These are phyloP conservation scores for Hypoxylon rickii DNA, from an alignment of 495 filamentous ascomycete genomes.

Conservation along the genomic window DNA sequence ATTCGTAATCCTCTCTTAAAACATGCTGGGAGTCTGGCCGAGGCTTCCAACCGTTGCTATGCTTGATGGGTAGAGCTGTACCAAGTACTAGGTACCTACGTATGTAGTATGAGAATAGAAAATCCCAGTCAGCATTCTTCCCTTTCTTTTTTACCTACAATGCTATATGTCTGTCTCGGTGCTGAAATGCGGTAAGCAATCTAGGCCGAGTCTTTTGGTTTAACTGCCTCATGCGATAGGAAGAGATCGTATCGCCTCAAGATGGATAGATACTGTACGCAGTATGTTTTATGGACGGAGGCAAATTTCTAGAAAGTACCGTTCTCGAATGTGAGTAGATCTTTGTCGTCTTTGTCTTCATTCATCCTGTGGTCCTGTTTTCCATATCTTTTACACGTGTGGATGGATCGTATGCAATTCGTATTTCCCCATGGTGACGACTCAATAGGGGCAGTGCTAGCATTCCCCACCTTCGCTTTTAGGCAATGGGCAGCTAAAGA, in stretches of 20 bases:
- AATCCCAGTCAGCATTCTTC: neutral
- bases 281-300: too few species aligned
- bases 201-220: neutral
- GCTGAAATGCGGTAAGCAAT: neutral
- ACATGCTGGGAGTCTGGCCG: slow-evolving; percentile 5
- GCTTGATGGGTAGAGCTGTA: neutral
- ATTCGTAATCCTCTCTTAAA: slow-evolving; percentile 23
- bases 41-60: neutral
- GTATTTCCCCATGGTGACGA: slow-evolving; percentile 34
- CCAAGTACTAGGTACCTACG: neutral
- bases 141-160: neutral
- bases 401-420: slow-evolving; percentile 30
- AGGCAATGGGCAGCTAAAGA: slow-evolving; percentile 28
- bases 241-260: too few species aligned
- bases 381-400: slow-evolving; percentile 8
- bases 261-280: too few species aligned
- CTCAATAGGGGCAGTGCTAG: slow-evolving; percentile 24
- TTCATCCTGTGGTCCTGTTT: too few species aligned
- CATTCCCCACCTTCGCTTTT: slow-evolving; percentile 29
- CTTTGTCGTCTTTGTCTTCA: too few species aligned
- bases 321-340: neutral
- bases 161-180: neutral
- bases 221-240: too few species aligned
- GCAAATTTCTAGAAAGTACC: neutral
- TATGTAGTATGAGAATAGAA: neutral